A percentile compares a stretch with the other conserved stretches of the same genome.
Conservation (phyloP, 345 rosid species). For the Bruguiera parviflora region DNA sequence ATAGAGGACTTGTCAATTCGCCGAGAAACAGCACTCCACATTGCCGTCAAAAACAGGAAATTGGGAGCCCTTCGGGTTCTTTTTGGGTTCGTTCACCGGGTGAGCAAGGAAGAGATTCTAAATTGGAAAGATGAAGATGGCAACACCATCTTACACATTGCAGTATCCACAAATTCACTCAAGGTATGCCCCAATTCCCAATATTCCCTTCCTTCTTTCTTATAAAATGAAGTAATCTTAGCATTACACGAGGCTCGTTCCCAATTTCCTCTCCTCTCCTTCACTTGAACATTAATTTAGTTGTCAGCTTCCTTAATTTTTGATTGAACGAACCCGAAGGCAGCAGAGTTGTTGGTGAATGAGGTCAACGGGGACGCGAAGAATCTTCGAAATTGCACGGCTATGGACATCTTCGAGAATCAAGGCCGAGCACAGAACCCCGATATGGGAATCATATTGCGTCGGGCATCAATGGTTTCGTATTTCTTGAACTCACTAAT, state of each 20-base stretch:
- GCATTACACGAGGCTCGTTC: neutral
- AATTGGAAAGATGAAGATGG: slow-evolving; percentile 13
- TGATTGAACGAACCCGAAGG: neutral
- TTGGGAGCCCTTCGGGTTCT: slow-evolving; percentile 4
- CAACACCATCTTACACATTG: slow-evolving; percentile 12
- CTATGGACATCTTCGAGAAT: neutral
- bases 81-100: slow-evolving; percentile 1
- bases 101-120: neutral
- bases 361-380: neutral
- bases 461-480: neutral
- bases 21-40: slow-evolving; percentile 23
- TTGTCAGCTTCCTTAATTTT: too few relatives aligned
- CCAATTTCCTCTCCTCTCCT: neutral
- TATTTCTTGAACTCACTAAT: neutral
- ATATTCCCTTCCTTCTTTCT: neutral
- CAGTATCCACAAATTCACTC: neutral
- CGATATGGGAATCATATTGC: neutral
- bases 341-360: slow-evolving; percentile 5
- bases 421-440: neutral
- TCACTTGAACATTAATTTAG: neutral
- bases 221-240: neutral
- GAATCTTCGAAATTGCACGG: neutral
- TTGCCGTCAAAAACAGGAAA: slow-evolving; percentile 3
- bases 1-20: slow-evolving; percentile 23
- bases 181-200: neutral